Percentiles rank a stretch among this genome's conserved stretches.
phyloP scores from a whole-genome alignment of 805 yeast species.

The Ogataea allantospora region DNA sequence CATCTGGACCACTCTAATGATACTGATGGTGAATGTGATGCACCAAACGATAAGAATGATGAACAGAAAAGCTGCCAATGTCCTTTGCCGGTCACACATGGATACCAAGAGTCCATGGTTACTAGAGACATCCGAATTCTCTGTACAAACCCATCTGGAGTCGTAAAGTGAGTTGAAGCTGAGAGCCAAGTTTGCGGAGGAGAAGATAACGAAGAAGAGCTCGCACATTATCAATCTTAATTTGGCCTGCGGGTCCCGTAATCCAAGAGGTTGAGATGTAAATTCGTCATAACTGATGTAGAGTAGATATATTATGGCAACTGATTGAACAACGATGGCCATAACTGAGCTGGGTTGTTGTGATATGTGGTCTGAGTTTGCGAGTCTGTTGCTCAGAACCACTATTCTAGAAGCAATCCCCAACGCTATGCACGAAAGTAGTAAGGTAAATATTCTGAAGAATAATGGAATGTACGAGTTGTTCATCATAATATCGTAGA shows the following conservation, averaged over 20 bases:
- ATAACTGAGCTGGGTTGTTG: constrained; percentile 90
- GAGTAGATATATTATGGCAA: constrained; percentile 71
- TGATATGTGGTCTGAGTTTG: constrained; percentile 40
- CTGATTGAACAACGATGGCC: constrained; percentile 83
- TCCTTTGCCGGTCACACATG: constrained; percentile 76
- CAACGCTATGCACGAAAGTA: constrained; percentile 65
- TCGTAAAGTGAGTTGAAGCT: constrained; percentile 83
- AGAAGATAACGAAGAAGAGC: constrained; percentile 80
- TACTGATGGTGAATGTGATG: constrained; percentile 76
- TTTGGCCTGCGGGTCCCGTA: constrained; percentile 81
- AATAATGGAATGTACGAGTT: constrained; percentile 82
- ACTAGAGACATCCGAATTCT: constrained; percentile 19
- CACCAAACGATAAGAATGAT: constrained; percentile 81
- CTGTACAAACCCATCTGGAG: constrained; percentile 72
- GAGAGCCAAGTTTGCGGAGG: constrained; percentile 82
- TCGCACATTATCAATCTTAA: constrained; percentile 80
- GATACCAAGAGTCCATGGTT: constrained; percentile 33
- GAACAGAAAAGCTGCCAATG: constrained; percentile 76
- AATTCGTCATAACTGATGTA: constrained; percentile 91
- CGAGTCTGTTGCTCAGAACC: constrained; percentile 35
- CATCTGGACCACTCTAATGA: constrained; percentile 75
- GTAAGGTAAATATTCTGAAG: constrained; percentile 58
- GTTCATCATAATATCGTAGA: constrained; percentile 58
- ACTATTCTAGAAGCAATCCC: constrained; percentile 67
- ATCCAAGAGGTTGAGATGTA: constrained; percentile 86